Evolutionary conservation across 2,329 filamentous ascomycete species (phyloP), one percentile per base, ranked within the genome.

Genomic region (Neocucurbitaria cava): DNA sequence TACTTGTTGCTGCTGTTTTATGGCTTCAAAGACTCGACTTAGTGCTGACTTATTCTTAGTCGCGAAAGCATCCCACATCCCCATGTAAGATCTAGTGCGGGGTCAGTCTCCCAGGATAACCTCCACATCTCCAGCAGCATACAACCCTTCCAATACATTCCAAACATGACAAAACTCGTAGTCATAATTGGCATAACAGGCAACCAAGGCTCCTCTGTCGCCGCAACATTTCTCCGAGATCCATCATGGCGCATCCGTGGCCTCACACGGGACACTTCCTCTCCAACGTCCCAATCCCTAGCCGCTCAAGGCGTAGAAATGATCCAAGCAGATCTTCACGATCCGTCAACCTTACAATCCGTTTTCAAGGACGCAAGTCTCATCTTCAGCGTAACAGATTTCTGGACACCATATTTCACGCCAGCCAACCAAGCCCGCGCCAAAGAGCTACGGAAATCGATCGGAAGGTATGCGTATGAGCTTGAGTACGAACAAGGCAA

Each of bases 241-340:
- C 11, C 77, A 73, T 28, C 77, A 77, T 75, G 82, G 81, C 70
- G 81, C 77, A 53, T 83, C 71, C 43, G 82, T 76, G 13, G 80
- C 78, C 63, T 85, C 77, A 21, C 82, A 68, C 76, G 66, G 73
- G 79, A 60, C 72, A 11, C 35, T 0, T 31, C 48, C 2, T 61
- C 56, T n/a, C 15, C 39, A 18, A 56, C 56, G 20, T 56, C 64
- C 9, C 49, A 58, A 18, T 48, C 44, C 4, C 68, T 77, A 24
- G 57, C 61, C n/a, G 59, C 49, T 0, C 58, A 60, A 38, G 77
- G 76, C 17, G 63, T 77, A 24, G 77, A 80, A 35, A 61, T 80
- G 15, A 68, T 79, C 1, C 35, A 55, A 48, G 61, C 43, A 10
- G 42, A 52, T 33, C 49, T 56, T 7, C 43, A 64, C 28, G 53